Evolutionary conservation across 2,329 filamentous ascomycete genomes (phyloP), one percentile per base, ranked within the genome.

Genomic region (Fusarium falciforme): DNA sequence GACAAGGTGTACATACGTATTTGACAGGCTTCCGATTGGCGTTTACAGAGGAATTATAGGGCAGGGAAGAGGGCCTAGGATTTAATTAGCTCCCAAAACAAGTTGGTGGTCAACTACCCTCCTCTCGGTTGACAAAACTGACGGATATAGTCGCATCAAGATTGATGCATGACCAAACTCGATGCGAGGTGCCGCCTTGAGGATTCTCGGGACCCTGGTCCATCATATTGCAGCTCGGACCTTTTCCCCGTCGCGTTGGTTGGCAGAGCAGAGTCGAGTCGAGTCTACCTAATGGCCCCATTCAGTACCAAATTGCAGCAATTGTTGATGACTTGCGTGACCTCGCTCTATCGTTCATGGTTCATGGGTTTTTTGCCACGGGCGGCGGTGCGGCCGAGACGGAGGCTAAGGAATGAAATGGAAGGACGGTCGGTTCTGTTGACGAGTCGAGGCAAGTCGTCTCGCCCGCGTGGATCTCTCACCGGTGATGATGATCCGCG

Each of bases 1-100:
- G 44, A 29, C 25, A 49, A 49, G 10, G 44, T 29, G 44, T 49
- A 49, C 44, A 49, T 49, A 49, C 25, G 44, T 49, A 72, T 66
- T 74, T 71, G 52, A 72, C 61, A 64, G 59, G 61, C 59, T 74
- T 67, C 64, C 36, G 36, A 75, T 65, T 74, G 76, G 76, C 76
- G 74, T 78, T 70, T 29, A 67, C 58, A 31, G 47, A 63, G 66
- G 54, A 66, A 58, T 35, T 67, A 67, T 66, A 54, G 47, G 57
- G 49, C 49, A 63, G 54, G 36, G 60, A 61, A 42, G 20, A 47
- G 42, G 54, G 44, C 40, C 42, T 38, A 64, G 40, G 63, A 52
- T 54, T 67, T 70, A 74, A 72, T 70, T 76, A 77, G 74, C 70
- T 74, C 55, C 64, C 67, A 64, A 73, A 65, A 75, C 76, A 76